Base-by-base conservation (phyloP, 2,329 filamentous ascomycete genomes). In the Fusarium drepaniforme region DNA sequence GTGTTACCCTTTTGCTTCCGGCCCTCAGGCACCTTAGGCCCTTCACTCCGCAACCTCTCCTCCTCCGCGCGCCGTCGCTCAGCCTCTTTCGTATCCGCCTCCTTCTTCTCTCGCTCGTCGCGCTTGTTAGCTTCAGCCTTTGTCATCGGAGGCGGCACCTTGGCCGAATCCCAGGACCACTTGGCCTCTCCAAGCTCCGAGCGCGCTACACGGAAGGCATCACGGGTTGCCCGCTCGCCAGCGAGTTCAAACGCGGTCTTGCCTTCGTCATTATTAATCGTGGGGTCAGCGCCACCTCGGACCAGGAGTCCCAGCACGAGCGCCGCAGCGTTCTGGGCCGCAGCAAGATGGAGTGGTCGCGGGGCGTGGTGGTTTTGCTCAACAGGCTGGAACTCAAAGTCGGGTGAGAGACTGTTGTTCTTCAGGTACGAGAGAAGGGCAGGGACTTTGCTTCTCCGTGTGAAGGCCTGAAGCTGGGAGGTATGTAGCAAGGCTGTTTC, bases 151-250 rank as follows among this genome's bases (percentile, higher is more conserved):
- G 91, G 79, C 1, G 96, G 95, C 0, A 99, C 90, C 30, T 90
- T 90, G 2, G 95, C 92, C 0, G 85, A 86, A 5, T 93, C 90
- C 97, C 97, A 99, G 75, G 94, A 85, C 91, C 93, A 97, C 21
- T 86, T 89, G 0, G 82, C 81, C 80, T 97, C 95, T 18, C 95
- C 96, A 2, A 98, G 87, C 79, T 97, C 93, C 37, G 90, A 89
- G 8, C 97, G 93, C 5, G 95, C 95, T 3, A 98, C 91, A 3
- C 97, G 93, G 85, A 99, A 99, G 0, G 96, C 94, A 80, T 98
- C 96, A 2, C 96, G 91, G 0, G 96, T 98, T 3, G 92, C 84
- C 6, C 95, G 91, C 81, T 98, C 95, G 49, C 96, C 95, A 1
- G 94, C 91, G 1, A 99, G 89, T 66, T 97, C 95, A 81, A 97